phyloP scores from a whole-genome alignment of 805 yeast genomes.

The Brettanomyces anomalus region DNA sequence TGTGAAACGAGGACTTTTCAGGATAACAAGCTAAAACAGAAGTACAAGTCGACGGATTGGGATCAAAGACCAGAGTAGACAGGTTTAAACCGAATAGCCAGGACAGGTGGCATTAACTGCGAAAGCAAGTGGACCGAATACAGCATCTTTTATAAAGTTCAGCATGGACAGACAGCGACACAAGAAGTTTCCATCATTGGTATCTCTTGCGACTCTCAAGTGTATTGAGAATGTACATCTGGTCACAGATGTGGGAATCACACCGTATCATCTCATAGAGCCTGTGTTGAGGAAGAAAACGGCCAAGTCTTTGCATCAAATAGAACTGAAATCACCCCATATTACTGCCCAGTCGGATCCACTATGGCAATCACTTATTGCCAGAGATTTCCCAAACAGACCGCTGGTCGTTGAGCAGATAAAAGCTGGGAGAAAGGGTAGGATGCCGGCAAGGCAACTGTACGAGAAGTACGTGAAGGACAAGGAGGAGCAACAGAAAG shows the following conservation, averaged over 20 bases:
- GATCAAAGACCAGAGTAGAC: too few relatives aligned
- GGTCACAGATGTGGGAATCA: slow-evolving; percentile 24
- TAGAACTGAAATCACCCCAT: slow-evolving; percentile 36
- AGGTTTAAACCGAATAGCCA: too few relatives aligned
- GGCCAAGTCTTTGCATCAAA: slow-evolving; percentile 31
- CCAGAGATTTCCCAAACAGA: slow-evolving; percentile 39
- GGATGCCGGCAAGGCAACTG: slow-evolving; percentile 29
- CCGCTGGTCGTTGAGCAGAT: slow-evolving; percentile 20
- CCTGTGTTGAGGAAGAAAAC: slow-evolving; percentile 38
- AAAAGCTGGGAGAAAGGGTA: slow-evolving; percentile 11
- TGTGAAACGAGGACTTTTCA: too few relatives aligned
- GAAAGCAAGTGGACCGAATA: too few relatives aligned
- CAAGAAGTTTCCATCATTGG: slow-evolving; percentile 17
- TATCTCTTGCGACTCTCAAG: slow-evolving; percentile 19
- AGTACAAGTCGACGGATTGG: too few relatives aligned
- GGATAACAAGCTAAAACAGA: too few relatives aligned
- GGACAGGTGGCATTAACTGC: too few relatives aligned
- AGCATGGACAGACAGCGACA: background rate
- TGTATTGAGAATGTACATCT: slow-evolving; percentile 24
- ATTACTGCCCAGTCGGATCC: slow-evolving; percentile 33
- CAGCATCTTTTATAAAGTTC: too few relatives aligned
- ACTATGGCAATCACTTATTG: slow-evolving; percentile 36
- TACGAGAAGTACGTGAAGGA: slow-evolving; percentile 32
- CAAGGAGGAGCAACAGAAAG: slow-evolving; percentile 33
- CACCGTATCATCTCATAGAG: slow-evolving; percentile 37